Base-by-base conservation (phyloP, 2,329 filamentous ascomycete genomes). In the Trichoderma sp. region DNA sequence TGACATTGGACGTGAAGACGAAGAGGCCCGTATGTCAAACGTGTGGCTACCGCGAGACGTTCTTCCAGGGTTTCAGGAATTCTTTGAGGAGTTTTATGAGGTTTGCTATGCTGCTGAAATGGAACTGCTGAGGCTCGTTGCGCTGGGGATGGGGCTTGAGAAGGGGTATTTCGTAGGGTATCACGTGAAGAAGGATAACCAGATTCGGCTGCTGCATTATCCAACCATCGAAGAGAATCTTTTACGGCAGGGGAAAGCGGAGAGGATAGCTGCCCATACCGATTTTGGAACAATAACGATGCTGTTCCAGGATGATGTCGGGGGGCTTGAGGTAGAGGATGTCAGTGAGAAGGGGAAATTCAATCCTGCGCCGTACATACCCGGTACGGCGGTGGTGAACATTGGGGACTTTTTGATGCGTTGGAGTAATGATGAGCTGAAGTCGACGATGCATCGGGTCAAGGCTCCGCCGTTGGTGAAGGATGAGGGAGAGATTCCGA, bases 81-180 rank as follows among this genome's bases (percentile, higher is more conserved):
- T 76, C 67, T 75, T 76, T 26, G 51, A 89, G 64, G 80, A 82
- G 1, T 97, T 97, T 80, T 91, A 91, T 75, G 85, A 86, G 26
- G 85, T 85, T 67, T 95, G 92, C 81, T 93, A 93, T 79, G 79
- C 83, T 15, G 81, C 96, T 71, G 92, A 97, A 80, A 83, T 88
- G 58, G 84, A 93, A 74, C 86, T 95, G 34, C 93, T 95, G 91
- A 86, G 90, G 3, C 92, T 92, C 28, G 92, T 95, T 73, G 92
- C 92, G 0, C 81, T 94, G 12, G 92, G 91, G 0, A 88, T 95
- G 87, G 90, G 87, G 1, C 83, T 94, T 6, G 86, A 89, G 0
- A 86, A 89, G 75, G 77, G 78, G 14, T 95, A 90, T 84, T 97
- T 97, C 76, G 92, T 96, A 77, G 78, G 80, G 18, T 79, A 85